Conservation (phyloP, 768 basidiomycete genomes). For the Russula vinacea region DNA sequence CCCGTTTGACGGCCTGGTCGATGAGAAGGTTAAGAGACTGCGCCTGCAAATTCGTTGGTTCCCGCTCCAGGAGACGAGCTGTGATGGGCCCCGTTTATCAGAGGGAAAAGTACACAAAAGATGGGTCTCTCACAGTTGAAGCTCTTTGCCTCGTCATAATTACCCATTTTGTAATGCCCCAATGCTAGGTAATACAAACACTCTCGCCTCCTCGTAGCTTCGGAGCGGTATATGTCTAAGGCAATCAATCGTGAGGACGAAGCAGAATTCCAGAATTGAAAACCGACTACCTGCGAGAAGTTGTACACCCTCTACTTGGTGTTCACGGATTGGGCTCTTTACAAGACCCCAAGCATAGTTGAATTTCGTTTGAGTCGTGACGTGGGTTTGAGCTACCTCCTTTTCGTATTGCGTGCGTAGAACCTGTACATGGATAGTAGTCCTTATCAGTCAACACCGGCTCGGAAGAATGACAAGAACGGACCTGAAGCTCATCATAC, state of each 20-base stretch:
- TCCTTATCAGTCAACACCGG: background rate
- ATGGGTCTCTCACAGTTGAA: conserved; percentile 72
- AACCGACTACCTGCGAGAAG: conserved; percentile 71
- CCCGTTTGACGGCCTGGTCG: conserved; percentile 78
- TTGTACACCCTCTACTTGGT: conserved; percentile 90
- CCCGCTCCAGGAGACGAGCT: conserved; percentile 87
- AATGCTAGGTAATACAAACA: conserved; percentile 95
- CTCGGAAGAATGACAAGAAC: conserved; percentile 19
- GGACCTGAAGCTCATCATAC: conserved; percentile 86
- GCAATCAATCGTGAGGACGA: background rate
- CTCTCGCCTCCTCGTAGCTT: conserved; percentile 84
- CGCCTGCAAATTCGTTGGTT: conserved; percentile 91
- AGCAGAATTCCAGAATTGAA: conserved; percentile 21
- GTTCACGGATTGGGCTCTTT: conserved; percentile 78
- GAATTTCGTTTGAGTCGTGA: conserved; percentile 94
- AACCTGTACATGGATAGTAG: conserved; percentile 51
- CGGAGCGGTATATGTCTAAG: conserved; percentile 86
- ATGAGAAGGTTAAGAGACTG: conserved; percentile 83
- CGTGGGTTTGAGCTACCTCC: conserved; percentile 76
- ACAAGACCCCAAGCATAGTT: conserved; percentile 97
- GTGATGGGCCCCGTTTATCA: background rate
- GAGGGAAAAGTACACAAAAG: background rate
- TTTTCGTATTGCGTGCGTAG: conserved; percentile 84
- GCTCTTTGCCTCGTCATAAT: conserved; percentile 86
- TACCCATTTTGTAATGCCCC: conserved; percentile 95